Evolutionary conservation across 768 basidiomycete species (phyloP).

Genomic region (Suillus decipiens): DNA sequence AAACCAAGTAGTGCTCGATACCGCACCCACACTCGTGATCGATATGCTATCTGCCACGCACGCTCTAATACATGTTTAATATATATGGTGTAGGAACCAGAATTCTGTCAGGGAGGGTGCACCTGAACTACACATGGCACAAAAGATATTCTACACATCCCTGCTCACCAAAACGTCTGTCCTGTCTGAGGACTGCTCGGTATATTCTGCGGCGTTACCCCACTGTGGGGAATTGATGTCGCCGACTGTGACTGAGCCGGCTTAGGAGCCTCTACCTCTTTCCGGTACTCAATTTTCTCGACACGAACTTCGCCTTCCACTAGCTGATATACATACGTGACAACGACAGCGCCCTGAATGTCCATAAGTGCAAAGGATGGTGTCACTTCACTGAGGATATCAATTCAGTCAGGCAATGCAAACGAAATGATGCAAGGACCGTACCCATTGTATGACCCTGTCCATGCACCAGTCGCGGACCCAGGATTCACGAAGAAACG

Average conservation of each 20-base stretch:
- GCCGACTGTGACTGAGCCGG: constrained; percentile 35
- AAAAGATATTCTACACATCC: not conserved
- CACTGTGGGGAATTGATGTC: constrained; percentile 41
- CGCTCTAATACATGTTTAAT: not conserved
- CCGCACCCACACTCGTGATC: not conserved
- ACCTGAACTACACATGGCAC: not conserved
- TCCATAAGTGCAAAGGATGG: constrained; percentile 98
- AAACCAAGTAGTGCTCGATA: not conserved
- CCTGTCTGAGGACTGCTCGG: constrained; percentile 30
- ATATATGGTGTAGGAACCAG: not conserved
- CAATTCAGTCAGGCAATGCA: constrained; percentile 1
- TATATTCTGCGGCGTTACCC: constrained; percentile 52
- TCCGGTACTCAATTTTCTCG: constrained; percentile 86
- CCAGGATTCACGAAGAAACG: constrained; percentile 97
- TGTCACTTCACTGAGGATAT: constrained; percentile 64
- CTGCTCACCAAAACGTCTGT: constrained; percentile 10
- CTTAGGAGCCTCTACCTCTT: constrained; percentile 49
- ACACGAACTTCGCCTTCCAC: constrained; percentile 93
- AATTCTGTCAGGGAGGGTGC: not conserved
- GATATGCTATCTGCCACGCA: not conserved
- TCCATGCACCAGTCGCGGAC: constrained; percentile 94
- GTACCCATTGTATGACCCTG: constrained; percentile 44
- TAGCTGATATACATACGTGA: constrained; percentile 96
- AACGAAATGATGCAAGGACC: not conserved
- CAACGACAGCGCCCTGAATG: constrained; percentile 94